Base-by-base conservation (phyloP, 139 green algal species). In the Micractinium conductrix region DNA sequence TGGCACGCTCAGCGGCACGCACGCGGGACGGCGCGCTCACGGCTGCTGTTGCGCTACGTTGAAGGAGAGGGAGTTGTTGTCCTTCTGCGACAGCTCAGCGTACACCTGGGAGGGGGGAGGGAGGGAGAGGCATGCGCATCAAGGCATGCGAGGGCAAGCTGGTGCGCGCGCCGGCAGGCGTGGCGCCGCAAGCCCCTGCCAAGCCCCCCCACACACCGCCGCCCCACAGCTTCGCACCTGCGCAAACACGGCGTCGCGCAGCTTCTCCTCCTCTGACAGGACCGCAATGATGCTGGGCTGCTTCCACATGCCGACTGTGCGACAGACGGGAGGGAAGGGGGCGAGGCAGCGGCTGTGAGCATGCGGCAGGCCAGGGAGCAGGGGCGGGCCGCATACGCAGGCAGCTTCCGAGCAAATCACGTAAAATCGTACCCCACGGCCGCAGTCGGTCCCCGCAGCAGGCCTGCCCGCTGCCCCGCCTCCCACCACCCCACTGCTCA, bases 211-310 rank as follows among this genome's bases (percentile, higher is more conserved):
- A 58, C 48, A 12, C 12, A 58, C 7, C 19, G 14, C 60, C 14
- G 22, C 60, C 10, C 60, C 19, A 7, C 60, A 37, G 60, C 60
- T 33, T 30, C 30, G 38, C 44, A 86, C 67, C 65, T 87, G 83
- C 40, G 45, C 45, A 76, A 88, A 88, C 19, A 88, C 85, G 2
- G 84, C 71, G 48, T 80, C 65, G 0, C 67, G 70, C 40, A 87
- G 83, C 58, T 55, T 53, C 72, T 87, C 83, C 43, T 87, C 83
- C 83, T 87, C 73, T 17, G 55, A 74, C 1, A 83, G 58, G 62
- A 83, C 78, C 5, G 78, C 43, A 2, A 62, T 43, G 7, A 74
- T 37, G 78, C 62, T 74, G 42, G 78, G 43, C 62, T 83, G 78
- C 62, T 74, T 83, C 62, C 78, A 74, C 78, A 83, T 74, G 78